Base-by-base conservation (phyloP, 805 yeast species). In the Ogataea sp. region DNA sequence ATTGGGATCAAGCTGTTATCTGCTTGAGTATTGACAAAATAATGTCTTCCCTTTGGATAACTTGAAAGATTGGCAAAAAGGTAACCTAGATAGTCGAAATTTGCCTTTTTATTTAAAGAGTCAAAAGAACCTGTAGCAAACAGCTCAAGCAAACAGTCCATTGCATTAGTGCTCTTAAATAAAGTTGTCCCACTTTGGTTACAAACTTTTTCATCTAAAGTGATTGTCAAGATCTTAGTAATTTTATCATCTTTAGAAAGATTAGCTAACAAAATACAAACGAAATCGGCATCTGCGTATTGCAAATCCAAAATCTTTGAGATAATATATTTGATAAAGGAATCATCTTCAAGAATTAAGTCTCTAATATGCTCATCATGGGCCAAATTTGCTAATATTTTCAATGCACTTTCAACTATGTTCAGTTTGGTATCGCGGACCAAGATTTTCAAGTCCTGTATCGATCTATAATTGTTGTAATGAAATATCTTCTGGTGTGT, bases 31-130 rank as follows among this genome's bases (percentile, higher is more conserved):
- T 80, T 72, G 34, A 81, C 73, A 52, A 88, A 86, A 59, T 87
- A 88, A 34, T 73, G 70, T 58, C 96, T 75, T n/a, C 90, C 90
- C 39, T 61, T 59, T 27, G 65, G 62, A 51, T 80, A 83, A 48
- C 96, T 74, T 2, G 97, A 86, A 34, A 87, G 66, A 55, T 90
- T 97, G 13, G 95, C 89, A 61, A 93, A 89, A 56, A 86, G 86
- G 57, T 80, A 87, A 2, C 95, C 73, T 46, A 93, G 66, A 56
- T 85, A 89, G 58, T 89, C 96, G 52, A 63, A 90, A 49, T 75
- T 73, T 2, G 95, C 93, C 49, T 67, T 71, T 51, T 71, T 73
- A 64, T 86, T 87, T 43, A 87, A 67, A 14, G 75, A 59, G 55
- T 86, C 69, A 51, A 83, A 88, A 34, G 73, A 68, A 7, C 96